Evolutionary conservation across 2,329 filamentous ascomycete genomes (phyloP), one percentile per base, ranked within the genome.

Genomic region (Aspergillus niger): DNA sequence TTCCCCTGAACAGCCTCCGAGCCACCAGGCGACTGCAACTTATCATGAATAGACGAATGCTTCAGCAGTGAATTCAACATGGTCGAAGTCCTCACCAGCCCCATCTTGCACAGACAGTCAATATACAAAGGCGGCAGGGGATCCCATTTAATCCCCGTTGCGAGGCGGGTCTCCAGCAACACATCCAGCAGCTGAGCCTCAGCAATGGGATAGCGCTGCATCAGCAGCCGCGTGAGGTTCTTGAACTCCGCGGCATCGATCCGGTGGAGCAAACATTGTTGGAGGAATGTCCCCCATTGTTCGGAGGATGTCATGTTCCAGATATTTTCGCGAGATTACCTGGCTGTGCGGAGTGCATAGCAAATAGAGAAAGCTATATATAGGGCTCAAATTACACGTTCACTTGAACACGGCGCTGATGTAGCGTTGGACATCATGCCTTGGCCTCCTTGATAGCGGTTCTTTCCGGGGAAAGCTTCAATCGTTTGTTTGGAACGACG

Each of bases 61-160:
- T 69, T 70, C 49, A 78, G 60, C 8, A 78, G 65, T 15, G 67
- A 69, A 5, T 62, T 65, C 61, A 79, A 57, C 5, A 77, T 73
- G 17, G 72, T 68, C 0, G 76, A 70, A n/a, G 70, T 65, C 55
- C 72, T 75, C 10, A 76, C 67, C 43, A 66, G 64, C 1, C 72
- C 73, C 50, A 70, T 63, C 59, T 72, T 76, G 58, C 72, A 74
- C 13, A 79, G 63, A 36, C 70, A 69, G 59, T 79, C 76, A 38
- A 77, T 70, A 65, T 79, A 79, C 13, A 76, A 66, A 8, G 77
- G 77, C 58, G 79, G 66, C 36, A 79, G 63, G n/a, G 77, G 77
- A 60, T 79, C 77, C 76, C 77, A 79, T 47, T 72, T 69, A 55
- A 77, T 65, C 38, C 65, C 68, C 6, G 74, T 72, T 22, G 68